Conservation (phyloP, 2,329 filamentous ascomycete species). For the Ascochyta koolunga region DNA sequence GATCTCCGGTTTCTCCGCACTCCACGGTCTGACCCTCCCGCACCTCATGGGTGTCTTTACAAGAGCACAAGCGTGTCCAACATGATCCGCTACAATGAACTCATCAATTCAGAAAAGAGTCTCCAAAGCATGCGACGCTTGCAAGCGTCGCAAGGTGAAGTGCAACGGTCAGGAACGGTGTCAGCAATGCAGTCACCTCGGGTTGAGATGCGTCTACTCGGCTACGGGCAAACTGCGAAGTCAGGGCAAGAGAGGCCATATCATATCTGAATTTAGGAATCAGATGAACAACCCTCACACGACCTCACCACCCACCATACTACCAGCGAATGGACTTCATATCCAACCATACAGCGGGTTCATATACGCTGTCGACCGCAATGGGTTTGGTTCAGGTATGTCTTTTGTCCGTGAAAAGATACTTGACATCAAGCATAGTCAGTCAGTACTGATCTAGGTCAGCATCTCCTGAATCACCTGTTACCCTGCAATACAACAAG, state of each 20-base stretch:
- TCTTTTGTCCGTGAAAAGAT: background rate
- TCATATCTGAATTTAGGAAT: slow-evolving; percentile 51
- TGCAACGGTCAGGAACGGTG: slow-evolving; percentile 56
- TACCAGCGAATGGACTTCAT: slow-evolving; percentile 27
- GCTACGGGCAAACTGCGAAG: slow-evolving; percentile 46
- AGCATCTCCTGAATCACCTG: slow-evolving; percentile 27
- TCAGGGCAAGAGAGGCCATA: slow-evolving; percentile 47
- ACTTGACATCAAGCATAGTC: too few species aligned
- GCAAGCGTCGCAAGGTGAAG: slow-evolving; percentile 54
- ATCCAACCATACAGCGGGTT: slow-evolving; percentile 16
- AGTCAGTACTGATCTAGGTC: background rate
- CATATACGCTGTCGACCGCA: slow-evolving; percentile 23
- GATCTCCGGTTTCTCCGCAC: slow-evolving; percentile 18
- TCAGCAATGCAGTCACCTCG: slow-evolving; percentile 48
- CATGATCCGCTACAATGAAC: slow-evolving; percentile 36
- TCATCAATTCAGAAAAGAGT: slow-evolving; percentile 38
- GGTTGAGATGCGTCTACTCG: slow-evolving; percentile 55
- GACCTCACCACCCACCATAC: slow-evolving; percentile 33
- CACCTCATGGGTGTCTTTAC: slow-evolving; percentile 10
- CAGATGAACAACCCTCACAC: slow-evolving; percentile 29
- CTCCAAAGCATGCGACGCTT: slow-evolving; percentile 55
- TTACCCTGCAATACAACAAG: slow-evolving; percentile 27
- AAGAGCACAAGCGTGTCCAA: slow-evolving; percentile 18
- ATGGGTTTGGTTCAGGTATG: slow-evolving; percentile 29
- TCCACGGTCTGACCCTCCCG: slow-evolving; percentile 15